A percentile compares a stretch with the other conserved stretches of the same genome.
These are phyloP conservation scores for Mallotus repandus DNA, from an alignment of 441 rosid species.

Conservation along the genomic window DNA sequence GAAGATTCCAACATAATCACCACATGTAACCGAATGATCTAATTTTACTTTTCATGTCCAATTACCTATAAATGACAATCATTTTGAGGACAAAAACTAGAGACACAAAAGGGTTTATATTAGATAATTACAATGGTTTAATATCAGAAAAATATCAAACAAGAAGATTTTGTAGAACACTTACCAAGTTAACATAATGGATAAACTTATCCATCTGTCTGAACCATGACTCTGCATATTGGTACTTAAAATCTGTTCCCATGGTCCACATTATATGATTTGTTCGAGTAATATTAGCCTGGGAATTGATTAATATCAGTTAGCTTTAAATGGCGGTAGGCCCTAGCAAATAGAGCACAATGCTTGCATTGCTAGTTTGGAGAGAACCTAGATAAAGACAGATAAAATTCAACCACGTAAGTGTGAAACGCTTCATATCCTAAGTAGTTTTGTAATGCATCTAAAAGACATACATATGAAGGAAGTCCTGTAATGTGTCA, in stretches of 20 bases:
- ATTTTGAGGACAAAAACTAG: neutral
- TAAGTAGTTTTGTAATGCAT: neutral
- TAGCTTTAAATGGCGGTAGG: constrained; percentile 13
- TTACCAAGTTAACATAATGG: constrained; percentile 95
- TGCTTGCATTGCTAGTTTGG: constrained; percentile 13
- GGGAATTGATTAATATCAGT: constrained; percentile 26
- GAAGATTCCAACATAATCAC: constrained; percentile 2
- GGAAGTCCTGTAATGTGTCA: neutral
- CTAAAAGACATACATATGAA: neutral
- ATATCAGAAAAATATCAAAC: constrained; percentile 4
- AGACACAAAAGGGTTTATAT: neutral
- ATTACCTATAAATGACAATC: neutral
- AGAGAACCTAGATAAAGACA: neutral
- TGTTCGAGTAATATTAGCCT: constrained; percentile 94
- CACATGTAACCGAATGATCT: neutral
- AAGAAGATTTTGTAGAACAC: constrained; percentile 22
- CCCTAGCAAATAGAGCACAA: constrained; percentile 12
- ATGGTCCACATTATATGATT: constrained; percentile 98
- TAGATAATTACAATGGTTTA: neutral
- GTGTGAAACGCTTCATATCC: constrained; percentile 14
- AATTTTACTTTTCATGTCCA: constrained; percentile 7
- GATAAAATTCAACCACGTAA: constrained; percentile 5
- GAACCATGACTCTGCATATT: constrained; percentile 92
- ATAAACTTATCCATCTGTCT: constrained; percentile 95
- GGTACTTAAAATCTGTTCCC: constrained; percentile 99